Evolutionary conservation across 1,284 basidiomycete genomes (phyloP).

Genomic region (Phellopilus nigrolimitatus): DNA sequence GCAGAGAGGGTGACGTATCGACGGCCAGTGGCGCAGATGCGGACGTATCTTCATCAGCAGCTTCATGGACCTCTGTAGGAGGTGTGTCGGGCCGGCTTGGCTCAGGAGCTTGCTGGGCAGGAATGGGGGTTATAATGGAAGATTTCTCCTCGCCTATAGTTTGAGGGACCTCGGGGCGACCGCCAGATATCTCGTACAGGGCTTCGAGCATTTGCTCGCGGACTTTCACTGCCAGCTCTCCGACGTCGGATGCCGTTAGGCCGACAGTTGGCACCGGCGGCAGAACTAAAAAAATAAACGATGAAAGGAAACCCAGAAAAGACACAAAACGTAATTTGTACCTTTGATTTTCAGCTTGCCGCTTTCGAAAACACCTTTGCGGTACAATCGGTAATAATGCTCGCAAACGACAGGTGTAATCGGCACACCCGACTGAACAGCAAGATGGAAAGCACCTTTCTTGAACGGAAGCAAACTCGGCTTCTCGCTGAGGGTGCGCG

Average conservation of each 20-base stretch:
- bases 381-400: constrained; percentile 89
- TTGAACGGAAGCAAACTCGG: constrained; percentile 85
- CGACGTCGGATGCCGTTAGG: constrained; percentile 61
- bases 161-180: constrained; percentile 30
- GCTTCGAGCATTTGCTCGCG: constrained; percentile 69
- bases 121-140: neutral
- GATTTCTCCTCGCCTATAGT: constrained; percentile 19
- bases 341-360: constrained; percentile 82
- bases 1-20: constrained; percentile 4
- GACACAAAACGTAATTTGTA: constrained; percentile 37
- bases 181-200: constrained; percentile 61
- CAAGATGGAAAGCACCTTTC: constrained; percentile 97
- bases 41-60: constrained; percentile 16
- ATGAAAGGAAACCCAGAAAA: no score
- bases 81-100: constrained; percentile 15
- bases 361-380: constrained; percentile 69
- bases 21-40: constrained; percentile 7
- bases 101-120: constrained; percentile 11
- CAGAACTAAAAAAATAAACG: constrained; percentile 47
- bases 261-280: constrained; percentile 73
- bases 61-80: constrained; percentile 16
- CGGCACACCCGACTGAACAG: constrained; percentile 84
- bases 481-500: constrained; percentile 66
- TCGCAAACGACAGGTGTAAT: constrained; percentile 91
- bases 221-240: constrained; percentile 56